phyloP scores from a whole-genome alignment of 2,329 filamentous ascomycete genomes.

The Cladorrhinum sp. region DNA sequence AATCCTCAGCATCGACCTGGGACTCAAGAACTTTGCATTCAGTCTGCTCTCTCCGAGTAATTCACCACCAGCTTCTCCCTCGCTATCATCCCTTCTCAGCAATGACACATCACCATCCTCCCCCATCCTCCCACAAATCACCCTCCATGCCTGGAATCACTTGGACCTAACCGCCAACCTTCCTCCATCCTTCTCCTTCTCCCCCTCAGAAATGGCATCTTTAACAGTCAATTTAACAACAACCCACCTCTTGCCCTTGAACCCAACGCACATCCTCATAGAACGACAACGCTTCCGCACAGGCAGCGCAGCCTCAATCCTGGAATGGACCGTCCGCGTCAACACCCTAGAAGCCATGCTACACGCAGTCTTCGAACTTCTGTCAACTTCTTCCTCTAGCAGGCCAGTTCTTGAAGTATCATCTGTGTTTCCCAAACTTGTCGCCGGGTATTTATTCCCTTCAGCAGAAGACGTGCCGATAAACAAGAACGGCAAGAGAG shows the following conservation, averaged over 20 bases:
- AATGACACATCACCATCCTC: background rate
- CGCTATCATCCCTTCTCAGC: slow-evolving; percentile 3
- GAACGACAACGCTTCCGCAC: slow-evolving; percentile 61
- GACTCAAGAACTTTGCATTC: slow-evolving; percentile 76
- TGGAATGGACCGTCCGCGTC: slow-evolving; percentile 80
- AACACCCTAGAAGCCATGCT: slow-evolving; percentile 82
- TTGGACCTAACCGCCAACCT: slow-evolving; percentile 20
- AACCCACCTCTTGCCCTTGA: slow-evolving; percentile 42
- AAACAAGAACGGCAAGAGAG: background rate
- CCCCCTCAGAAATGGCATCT: slow-evolving; percentile 34
- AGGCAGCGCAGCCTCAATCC: slow-evolving; percentile 60
- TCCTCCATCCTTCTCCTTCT: slow-evolving; percentile 9
- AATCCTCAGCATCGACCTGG: slow-evolving; percentile 79
- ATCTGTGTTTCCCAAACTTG: background rate
- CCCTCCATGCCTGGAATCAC: slow-evolving; percentile 28
- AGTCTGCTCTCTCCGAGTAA: slow-evolving; percentile 50
- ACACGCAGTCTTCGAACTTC: slow-evolving; percentile 63
- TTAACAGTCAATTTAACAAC: slow-evolving; percentile 34
- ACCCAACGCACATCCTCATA: slow-evolving; percentile 69
- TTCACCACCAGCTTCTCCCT: background rate
- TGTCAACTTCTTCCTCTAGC: slow-evolving; percentile 34
- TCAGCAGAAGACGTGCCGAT: slow-evolving; percentile 30
- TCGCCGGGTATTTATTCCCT: background rate
- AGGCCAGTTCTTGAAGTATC: background rate
- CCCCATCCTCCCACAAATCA: background rate